Conservation (phyloP, 768 basidiomycete species). For the Dentipellis fragilis region DNA sequence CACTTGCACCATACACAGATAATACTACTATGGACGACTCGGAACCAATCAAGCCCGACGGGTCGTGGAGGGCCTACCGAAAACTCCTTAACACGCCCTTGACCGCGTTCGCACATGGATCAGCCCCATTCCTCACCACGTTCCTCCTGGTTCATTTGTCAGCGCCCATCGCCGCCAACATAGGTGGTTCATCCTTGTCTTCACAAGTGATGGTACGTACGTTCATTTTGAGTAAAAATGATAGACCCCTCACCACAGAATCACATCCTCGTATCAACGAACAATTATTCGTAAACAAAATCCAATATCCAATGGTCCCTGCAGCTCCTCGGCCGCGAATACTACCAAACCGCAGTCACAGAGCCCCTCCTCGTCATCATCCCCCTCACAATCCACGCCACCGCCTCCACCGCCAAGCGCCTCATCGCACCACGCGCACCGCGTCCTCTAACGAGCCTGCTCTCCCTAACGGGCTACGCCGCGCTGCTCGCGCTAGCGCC, state of each 20-base stretch:
- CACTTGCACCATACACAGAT: too few species aligned
- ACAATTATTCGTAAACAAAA: too few species aligned
- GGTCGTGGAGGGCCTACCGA: not conserved
- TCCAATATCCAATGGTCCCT: not conserved
- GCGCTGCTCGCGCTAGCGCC: constrained; percentile 48
- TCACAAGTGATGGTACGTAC: constrained; percentile 1
- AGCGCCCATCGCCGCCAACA: constrained; percentile 59
- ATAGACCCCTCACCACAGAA: not conserved
- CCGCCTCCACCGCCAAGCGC: constrained; percentile 51
- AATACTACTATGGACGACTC: too few species aligned
- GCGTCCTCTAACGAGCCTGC: constrained; percentile 28
- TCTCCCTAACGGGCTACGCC: constrained; percentile 59
- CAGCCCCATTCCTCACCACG: constrained; percentile 66
- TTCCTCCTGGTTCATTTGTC: constrained; percentile 76
- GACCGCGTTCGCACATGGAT: constrained; percentile 52
- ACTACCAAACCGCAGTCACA: constrained; percentile 66
- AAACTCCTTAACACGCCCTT: constrained; percentile 22
- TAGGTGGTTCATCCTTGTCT: constrained; percentile 25
- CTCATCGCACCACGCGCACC: constrained; percentile 32
- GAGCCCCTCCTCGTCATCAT: constrained; percentile 60
- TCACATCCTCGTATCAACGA: not conserved
- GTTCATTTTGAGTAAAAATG: not conserved
- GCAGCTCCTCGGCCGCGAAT: constrained; percentile 75
- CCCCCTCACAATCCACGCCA: constrained; percentile 57
- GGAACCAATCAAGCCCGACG: too few species aligned